These are phyloP conservation scores for Tinospora cordifolia DNA, from an alignment of 164 flowering plant genomes.

Conservation along the genomic window DNA sequence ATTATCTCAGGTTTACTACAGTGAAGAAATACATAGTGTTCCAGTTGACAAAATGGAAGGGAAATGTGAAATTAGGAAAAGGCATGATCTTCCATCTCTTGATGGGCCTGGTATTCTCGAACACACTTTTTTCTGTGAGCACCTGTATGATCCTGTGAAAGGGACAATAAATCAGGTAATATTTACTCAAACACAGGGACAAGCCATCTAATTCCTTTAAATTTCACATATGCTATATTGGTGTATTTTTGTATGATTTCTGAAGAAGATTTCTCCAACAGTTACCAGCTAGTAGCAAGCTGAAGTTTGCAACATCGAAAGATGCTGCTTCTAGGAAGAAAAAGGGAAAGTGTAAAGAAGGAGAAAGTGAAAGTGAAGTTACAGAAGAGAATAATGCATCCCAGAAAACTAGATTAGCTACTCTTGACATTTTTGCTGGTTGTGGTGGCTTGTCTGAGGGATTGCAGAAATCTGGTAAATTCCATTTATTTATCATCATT, in stretches of 20 bases:
- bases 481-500: neutral
- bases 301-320: conserved; percentile 32
- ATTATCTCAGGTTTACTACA: conserved; percentile 61
- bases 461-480: conserved; percentile 58
- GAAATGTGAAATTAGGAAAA: conserved; percentile 71
- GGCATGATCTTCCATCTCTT: conserved; percentile 47
- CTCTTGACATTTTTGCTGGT: conserved; percentile 96
- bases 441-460: conserved; percentile 98
- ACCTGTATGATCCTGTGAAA: conserved; percentile 60
- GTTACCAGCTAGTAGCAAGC: conserved; percentile 55
- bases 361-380: conserved; percentile 33
- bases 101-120: conserved; percentile 43
- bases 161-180: conserved; percentile 80
- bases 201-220: neutral
- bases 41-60: conserved; percentile 56
- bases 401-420: conserved; percentile 40
- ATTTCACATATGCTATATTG: neutral
- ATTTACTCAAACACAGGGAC: neutral
- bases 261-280: conserved; percentile 21
- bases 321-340: conserved; percentile 48
- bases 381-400: conserved; percentile 20
- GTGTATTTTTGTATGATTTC: neutral
- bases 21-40: conserved; percentile 47
- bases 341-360: conserved; percentile 73
- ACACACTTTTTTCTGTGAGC: conserved; percentile 82